A percentile compares a stretch with the other conserved stretches of the same genome.
Conservation (phyloP, 441 rosid genomes). For the Syzygium malaccense region DNA sequence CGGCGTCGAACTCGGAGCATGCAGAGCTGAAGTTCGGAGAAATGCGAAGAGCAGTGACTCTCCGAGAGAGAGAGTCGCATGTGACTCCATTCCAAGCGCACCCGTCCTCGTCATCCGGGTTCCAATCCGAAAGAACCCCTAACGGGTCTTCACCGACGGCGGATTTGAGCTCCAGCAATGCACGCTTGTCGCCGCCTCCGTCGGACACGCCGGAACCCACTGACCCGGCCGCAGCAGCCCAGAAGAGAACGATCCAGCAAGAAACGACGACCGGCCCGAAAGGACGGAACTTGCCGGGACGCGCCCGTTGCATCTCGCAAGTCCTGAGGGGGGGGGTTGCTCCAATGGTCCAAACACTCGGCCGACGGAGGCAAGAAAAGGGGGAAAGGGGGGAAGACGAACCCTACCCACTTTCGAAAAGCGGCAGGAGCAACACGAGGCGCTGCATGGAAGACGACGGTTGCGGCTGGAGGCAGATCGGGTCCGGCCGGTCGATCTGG, state of each 20-base stretch:
- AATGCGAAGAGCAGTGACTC: constrained; percentile 26
- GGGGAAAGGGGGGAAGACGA: not conserved
- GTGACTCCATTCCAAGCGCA: constrained; percentile 35
- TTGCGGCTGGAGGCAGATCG: not conserved
- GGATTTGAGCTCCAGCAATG: constrained; percentile 31
- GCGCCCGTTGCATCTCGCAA: not conserved
- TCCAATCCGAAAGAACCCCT: constrained; percentile 33
- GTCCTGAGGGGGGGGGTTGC: not conserved
- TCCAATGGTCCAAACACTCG: not conserved
- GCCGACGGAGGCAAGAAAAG: too few relatives aligned
- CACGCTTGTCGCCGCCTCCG: constrained; percentile 21
- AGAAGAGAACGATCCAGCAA: not conserved
- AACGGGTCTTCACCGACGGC: constrained; percentile 26
- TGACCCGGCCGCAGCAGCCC: not conserved
- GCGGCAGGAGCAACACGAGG: not conserved
- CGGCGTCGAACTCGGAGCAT: constrained; percentile 9
- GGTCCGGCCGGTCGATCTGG: not conserved
- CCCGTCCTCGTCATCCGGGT: constrained; percentile 21
- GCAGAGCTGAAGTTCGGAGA: constrained; percentile 9
- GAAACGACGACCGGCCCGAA: not conserved
- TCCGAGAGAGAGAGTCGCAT: constrained; percentile 25
- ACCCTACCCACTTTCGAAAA: not conserved
- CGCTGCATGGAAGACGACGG: not conserved
- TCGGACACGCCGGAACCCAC: not conserved
- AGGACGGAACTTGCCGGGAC: not conserved